A percentile compares a stretch with the other conserved stretches of the same genome.
Conservation (phyloP, 2,329 filamentous ascomycete species). For the Tolypocladium paradoxum region DNA sequence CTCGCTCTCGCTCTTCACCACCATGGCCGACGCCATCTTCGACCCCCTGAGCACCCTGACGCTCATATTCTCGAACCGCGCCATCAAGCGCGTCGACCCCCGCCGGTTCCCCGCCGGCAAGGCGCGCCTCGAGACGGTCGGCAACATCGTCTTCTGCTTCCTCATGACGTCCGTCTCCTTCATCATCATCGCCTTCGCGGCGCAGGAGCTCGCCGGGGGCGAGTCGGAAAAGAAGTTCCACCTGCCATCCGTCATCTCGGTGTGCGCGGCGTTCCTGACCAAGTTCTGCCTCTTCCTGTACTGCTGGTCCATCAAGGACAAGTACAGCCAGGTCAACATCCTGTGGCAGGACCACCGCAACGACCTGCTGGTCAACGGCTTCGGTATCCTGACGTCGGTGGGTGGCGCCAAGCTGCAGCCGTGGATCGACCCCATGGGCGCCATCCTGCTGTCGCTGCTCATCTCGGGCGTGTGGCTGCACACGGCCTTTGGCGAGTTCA, state of each 20-base stretch:
- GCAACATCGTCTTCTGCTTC: conserved; percentile 94
- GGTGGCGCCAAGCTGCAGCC: conserved; percentile 78
- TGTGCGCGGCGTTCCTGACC: conserved; percentile 71
- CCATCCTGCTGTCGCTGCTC: conserved; percentile 68
- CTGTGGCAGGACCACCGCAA: conserved; percentile 97
- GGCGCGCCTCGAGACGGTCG: conserved; percentile 85
- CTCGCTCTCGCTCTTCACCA: conserved; percentile 93
- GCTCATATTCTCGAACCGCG: conserved; percentile 76
- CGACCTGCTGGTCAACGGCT: conserved; percentile 91
- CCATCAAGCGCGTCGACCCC: conserved; percentile 77
- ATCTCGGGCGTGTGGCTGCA: conserved; percentile 74
- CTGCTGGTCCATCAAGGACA: conserved; percentile 83
- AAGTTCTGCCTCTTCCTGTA: conserved; percentile 81
- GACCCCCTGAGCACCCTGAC: conserved; percentile 85
- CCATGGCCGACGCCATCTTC: conserved; percentile 92
- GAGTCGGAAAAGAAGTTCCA: conserved; percentile 56
- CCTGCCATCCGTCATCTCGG: conserved; percentile 74
- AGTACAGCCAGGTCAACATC: conserved; percentile 84
- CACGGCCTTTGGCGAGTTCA: conserved; percentile 81
- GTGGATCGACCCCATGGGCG: conserved; percentile 94
- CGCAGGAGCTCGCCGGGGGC: conserved; percentile 52
- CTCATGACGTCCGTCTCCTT: conserved; percentile 89
- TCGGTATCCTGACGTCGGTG: conserved; percentile 84
- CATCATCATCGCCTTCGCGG: conserved; percentile 83
- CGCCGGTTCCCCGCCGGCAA: conserved; percentile 85